Evolutionary conservation across 352 stramenopile genomes (phyloP), one percentile per base, ranked within the genome.

Genomic region (Globisporangium mamillatum): DNA sequence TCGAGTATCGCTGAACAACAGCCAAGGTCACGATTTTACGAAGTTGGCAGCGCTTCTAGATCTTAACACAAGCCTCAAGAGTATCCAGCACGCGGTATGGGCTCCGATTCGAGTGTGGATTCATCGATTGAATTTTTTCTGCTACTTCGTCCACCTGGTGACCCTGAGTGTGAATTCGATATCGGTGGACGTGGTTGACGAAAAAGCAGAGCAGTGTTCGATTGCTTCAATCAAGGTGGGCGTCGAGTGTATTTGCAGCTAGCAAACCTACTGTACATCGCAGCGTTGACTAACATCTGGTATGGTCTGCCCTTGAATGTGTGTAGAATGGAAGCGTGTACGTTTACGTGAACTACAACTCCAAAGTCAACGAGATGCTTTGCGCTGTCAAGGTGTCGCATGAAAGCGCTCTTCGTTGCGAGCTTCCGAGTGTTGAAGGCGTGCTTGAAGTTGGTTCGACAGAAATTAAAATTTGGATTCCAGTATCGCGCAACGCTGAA

Each of bases 51-150:
- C 65, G 22, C 18, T 65, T n/a, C 41, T 85, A 4, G 74, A 84
- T 36, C 75, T 68, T 7, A 58, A 32, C 4, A 36, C 61, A 29
- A 73, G 74, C 12, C 64, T 86, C 25, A 79, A 76, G 27, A 64
- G 72, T 25, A 67, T 81, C 10, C 61, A 72, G 29, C 78, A 90
- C 66, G 68, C 74, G 0, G 32, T 79, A 5, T 90, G 82, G 82
- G 62, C 34, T 22, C 55, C 44, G 0, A 38, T 75, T n/a, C 67
- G 74, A 22, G 46, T 36, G 53, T 89, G 78, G 77, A 74, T 85
- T 29, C 79, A 81, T 41, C 77, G 73, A 14, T 32, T 87, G 10
- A 46, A 62, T 14, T 76, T 79, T 20, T 7, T 82, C 0, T 88
- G 66, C 53, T 70, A 74, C 46, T 71, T 83, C 41, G 32, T 75